Percentiles rank a stretch among this genome's conserved stretches.
Evolutionary conservation across 768 basidiomycete species (phyloP).

Genomic region (Lactarius hatsudake): DNA sequence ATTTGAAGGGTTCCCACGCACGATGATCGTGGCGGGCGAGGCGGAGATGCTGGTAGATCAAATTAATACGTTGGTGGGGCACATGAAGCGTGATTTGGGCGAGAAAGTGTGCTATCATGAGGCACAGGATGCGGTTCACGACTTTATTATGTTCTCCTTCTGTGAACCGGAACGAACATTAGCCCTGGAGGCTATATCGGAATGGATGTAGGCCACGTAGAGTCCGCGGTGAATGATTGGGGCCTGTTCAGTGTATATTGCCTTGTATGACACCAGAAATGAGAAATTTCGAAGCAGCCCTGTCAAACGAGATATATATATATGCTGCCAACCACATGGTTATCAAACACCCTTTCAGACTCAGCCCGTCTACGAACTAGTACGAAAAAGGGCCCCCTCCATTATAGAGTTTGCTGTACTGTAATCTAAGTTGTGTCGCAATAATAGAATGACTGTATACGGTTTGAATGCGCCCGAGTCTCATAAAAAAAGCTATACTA

Average conservation of each 20-base stretch:
- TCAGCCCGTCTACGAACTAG: no score
- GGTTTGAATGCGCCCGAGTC: no score
- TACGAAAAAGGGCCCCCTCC: no score
- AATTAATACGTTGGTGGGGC: conserved; percentile 32
- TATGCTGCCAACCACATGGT: neutral
- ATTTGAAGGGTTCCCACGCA: conserved; percentile 36
- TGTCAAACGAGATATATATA: no score
- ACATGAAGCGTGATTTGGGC: conserved; percentile 37
- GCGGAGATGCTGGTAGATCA: conserved; percentile 39
- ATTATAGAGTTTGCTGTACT: no score
- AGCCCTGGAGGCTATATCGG: conserved; percentile 23
- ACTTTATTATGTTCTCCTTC: conserved; percentile 29
- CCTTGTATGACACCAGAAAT: neutral
- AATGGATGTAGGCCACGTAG: conserved; percentile 21
- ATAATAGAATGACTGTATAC: no score
- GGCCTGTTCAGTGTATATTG: neutral
- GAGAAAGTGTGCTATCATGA: conserved; percentile 33
- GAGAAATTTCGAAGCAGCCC: neutral
- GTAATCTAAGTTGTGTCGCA: no score
- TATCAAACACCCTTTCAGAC: no score
- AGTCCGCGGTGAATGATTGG: neutral
- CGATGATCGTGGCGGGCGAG: conserved; percentile 35
- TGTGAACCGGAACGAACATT: conserved; percentile 32
- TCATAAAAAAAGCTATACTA: no score
- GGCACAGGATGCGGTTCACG: conserved; percentile 34